Evolutionary conservation across 1,284 basidiomycete genomes (phyloP), one percentile per base, ranked within the genome.

Genomic region (Pisolithus thermaeus): DNA sequence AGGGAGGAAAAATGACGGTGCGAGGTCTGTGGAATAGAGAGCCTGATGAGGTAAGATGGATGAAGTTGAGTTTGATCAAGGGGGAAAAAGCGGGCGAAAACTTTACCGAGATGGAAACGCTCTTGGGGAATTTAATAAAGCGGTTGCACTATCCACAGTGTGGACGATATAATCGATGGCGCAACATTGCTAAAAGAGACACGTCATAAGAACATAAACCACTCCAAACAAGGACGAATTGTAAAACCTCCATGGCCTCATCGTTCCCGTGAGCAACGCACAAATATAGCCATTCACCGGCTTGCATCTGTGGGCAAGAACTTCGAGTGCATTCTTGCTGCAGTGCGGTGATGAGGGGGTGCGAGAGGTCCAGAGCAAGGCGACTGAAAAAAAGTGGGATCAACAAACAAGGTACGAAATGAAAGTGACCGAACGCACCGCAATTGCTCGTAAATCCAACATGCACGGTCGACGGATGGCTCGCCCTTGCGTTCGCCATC

Each of bases 101-200:
- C 8, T 73, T 54, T 61, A 90, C 84, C 92, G 77, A 18, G 90
- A 94, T 4, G 96, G 95, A 63, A 99, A 98, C 16, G 91, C 87
- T 47, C 90, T 79, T 3, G 92, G 84, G 3, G 92, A 95, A 69
- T 94, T 95, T 49, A 97, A 78, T n/a, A 97, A 78, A 1, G 92
- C 90, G 0, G 92, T 93, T 5, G 94, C 92, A 57, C 89, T 92
- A 71, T 97, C 95, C 12, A 97, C 76, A 0, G 94, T 96, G 68
- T 98, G 96, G 7, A 94, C 74, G 55, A 96, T 97, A 70, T 98
- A 98, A 74, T 97, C 95, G 52, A 97, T 96, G 1, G 95, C 96
- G 65, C 91, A 95, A 71, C 96, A 99, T 81, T 92, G 87, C 81
- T 90, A 47, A 28, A 43, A 47, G 16, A 42, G 18, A 41, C 11